Conservation (phyloP, 305 asterid species). For the Fraxinus latifolia region DNA sequence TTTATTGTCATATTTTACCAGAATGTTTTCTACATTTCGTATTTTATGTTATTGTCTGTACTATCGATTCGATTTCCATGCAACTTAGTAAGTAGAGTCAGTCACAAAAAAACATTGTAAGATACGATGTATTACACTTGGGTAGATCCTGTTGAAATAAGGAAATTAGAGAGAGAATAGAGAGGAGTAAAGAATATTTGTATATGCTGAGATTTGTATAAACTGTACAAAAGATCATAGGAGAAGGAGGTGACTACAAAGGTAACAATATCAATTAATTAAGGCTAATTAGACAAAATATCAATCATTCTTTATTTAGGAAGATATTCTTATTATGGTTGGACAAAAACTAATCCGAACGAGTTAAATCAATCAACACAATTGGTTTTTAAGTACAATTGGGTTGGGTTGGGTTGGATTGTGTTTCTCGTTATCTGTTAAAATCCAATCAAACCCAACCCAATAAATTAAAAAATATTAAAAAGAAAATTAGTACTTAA, state of each 20-base stretch:
- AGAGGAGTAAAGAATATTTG: background rate
- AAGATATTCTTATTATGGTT: background rate
- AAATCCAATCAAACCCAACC: no score
- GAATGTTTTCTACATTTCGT: background rate
- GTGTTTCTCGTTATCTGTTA: no score
- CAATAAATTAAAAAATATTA: no score
- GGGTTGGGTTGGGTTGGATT: no score
- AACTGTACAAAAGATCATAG: background rate
- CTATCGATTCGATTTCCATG: background rate
- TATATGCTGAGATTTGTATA: background rate
- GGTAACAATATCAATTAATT: no score
- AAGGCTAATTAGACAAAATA: background rate
- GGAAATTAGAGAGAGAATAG: background rate
- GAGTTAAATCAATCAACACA: no score
- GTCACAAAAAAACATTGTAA: background rate
- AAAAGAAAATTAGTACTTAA: no score
- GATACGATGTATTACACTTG: background rate
- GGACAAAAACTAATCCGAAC: no score
- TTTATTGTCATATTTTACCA: background rate
- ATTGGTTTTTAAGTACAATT: no score
- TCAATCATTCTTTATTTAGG: background rate
- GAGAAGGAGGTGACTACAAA: background rate
- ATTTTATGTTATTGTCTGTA: background rate
- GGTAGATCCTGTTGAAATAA: background rate
- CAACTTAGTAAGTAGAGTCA: background rate